Conservation (phyloP, 139 green algal species). For the Closterium sp. region DNA sequence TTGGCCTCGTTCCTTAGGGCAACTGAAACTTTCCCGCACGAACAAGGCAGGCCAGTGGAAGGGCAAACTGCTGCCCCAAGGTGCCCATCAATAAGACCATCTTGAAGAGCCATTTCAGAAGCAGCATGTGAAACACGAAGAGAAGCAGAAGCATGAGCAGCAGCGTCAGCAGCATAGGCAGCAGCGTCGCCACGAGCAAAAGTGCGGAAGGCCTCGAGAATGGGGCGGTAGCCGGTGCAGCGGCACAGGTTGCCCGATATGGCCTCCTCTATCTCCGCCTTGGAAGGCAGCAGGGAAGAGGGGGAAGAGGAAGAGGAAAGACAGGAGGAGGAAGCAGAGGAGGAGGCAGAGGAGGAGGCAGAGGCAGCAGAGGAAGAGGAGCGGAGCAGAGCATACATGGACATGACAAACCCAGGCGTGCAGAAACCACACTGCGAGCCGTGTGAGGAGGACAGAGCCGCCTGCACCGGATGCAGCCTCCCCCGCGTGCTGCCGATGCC, state of each 20-base stretch:
- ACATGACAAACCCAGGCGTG: constrained; percentile 98
- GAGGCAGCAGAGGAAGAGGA: background rate
- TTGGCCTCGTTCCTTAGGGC: background rate
- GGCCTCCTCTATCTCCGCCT: constrained; percentile 89
- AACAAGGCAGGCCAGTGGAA: constrained; percentile 74
- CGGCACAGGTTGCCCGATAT: constrained; percentile 94
- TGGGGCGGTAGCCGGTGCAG: constrained; percentile 95
- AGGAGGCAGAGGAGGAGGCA: no score
- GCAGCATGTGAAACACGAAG: background rate
- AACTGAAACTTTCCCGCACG: constrained; percentile 56
- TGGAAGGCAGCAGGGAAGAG: constrained; percentile 55
- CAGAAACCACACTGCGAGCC: constrained; percentile 97
- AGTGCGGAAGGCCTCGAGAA: constrained; percentile 91
- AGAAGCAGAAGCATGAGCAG: no score
- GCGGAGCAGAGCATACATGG: constrained; percentile 88
- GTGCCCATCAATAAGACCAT: no score
- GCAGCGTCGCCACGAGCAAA: constrained; percentile 76
- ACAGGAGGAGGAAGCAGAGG: no score
- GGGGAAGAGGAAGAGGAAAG: background rate
- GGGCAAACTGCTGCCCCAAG: constrained; percentile 65
- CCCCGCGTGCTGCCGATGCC: constrained; percentile 78
- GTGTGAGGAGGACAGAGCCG: constrained; percentile 78
- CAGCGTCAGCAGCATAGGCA: background rate
- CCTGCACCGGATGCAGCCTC: constrained; percentile 90
- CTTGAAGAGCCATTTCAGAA: background rate